Evolutionary conservation across 306 rosid species (phyloP), one percentile per base, ranked within the genome.

Genomic region (Myrica gale): DNA sequence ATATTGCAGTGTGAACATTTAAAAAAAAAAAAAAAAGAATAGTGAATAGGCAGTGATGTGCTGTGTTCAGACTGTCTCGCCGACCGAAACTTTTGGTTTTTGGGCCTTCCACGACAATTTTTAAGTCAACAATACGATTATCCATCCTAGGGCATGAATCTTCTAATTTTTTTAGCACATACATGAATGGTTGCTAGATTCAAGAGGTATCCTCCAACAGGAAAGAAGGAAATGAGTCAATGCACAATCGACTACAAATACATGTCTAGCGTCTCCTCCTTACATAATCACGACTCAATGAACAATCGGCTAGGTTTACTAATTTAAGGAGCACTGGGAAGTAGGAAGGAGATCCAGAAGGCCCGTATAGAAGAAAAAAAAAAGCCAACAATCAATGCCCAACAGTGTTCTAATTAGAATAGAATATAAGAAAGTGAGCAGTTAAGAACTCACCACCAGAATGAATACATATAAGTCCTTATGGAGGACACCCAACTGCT

Each of bases 31-130:
- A 32, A 2, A 32, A 32, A 32, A 32, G 6, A 20, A 10, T 57
- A 57, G 6, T 57, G 13, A 2, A 32, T 21, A 58, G 66, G 12
- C 41, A 58, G 66, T 11, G 66, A 60, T 42, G 69, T 37, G 65
- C 62, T 11, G 21, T 61, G 78, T 63, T 71, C 39, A 69, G 16
- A 63, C 5, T 76, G 39, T 11, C 47, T 17, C 13, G 61, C 71
- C 52, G 17, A 7, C 54, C 44, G 26, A 42, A 57, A 5, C 21
- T 20, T 42, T 69, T 43, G 39, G 19, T 53, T 32, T 32, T 32
- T 32, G 37, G 37, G 3, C 37, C 37, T 32, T 32, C 3, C 37
- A 32, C 37, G 37, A 2, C 37, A 32, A 32, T 32, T 32, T 9
- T 48, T 55, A 74, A 69, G 23, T 19, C 42, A 9, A 69, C 42